Base-by-base conservation (phyloP, 2,329 filamentous ascomycete species). In the Dactylellina cionopaga region DNA sequence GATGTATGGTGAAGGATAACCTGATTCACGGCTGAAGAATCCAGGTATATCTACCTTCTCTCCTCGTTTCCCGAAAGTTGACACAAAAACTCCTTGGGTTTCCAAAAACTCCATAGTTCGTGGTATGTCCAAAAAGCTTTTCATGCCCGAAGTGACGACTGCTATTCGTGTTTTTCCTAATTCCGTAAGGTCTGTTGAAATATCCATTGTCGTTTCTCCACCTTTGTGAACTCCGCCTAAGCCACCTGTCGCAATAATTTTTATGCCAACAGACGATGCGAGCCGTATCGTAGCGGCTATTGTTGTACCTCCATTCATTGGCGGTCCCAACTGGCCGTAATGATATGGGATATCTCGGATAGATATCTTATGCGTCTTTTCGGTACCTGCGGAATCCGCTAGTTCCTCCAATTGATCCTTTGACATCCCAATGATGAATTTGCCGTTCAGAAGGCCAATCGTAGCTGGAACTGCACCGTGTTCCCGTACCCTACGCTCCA, bases 151-250 rank as follows among this genome's bases (percentile, higher is more conserved):
- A 80, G 90, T 91, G 56, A 99, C 84, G 1, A 99, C 93, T 24
- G 93, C 90, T 56, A 99, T 89, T 9, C 91, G 88, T 5, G 93
- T 97, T 66, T 92, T 86, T 13, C 95, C 93, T 54, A 99, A 86
- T 83, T 98, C 95, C 2, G 92, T 97, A 72, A 99, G 84, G 81
- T 99, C 95, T 39, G 95, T 94, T 72, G 94, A 98, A 74, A 99
- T 87, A 79, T 99, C 95, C 88, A 98, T 90, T 5, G 90, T 91
- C 75, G 85, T 85, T 79, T 97, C 90, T 49, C 89, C 95, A 59
- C 92, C 93, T 44, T 93, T 88, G 80, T 99, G 95, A 22, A 99
- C 95, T 69, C 95, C 95, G 63, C 95, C 94, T 3, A 99, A 87
- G 10, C 95, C 95, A 46, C 95, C 95, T 4, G 95, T 99, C 24